Percentiles rank a stretch among this genome's conserved stretches.
Evolutionary conservation across 305 asterid genomes (phyloP).

Genomic region (Solanum hybrid): DNA sequence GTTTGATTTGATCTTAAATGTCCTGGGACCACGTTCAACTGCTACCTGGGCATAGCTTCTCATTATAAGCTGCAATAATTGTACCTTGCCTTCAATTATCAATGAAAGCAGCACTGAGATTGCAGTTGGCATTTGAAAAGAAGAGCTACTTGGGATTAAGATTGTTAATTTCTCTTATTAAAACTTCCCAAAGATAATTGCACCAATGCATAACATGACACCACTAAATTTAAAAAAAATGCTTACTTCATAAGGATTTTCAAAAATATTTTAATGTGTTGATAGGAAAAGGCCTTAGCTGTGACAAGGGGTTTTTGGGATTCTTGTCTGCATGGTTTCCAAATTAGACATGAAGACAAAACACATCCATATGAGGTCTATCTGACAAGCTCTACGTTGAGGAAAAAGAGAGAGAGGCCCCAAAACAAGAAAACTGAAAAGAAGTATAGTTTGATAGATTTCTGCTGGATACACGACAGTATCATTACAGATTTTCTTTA

Average conservation of each 20-base stretch:
- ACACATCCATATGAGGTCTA: background rate
- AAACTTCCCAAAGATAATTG: background rate
- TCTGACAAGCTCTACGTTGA: background rate
- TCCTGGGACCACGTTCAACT: background rate
- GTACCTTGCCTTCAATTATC: background rate
- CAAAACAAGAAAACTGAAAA: background rate
- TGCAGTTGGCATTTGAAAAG: background rate
- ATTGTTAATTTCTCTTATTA: background rate
- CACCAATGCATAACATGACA: background rate
- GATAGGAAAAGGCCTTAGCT: background rate
- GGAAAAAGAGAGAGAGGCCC: background rate
- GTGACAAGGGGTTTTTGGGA: background rate
- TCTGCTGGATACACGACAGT: background rate
- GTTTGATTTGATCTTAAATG: background rate
- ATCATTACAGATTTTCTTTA: background rate
- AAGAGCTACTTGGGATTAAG: background rate
- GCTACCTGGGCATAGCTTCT: background rate
- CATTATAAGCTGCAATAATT: background rate
- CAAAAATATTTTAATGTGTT: background rate
- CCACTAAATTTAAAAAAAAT: background rate
- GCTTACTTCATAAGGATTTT: background rate
- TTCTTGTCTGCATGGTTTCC: constrained; percentile 4
- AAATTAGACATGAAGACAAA: background rate
- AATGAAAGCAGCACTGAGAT: background rate
- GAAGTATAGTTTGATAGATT: background rate